phyloP scores from a whole-genome alignment of 768 basidiomycete species.

The Pisolithus tinctorius region DNA sequence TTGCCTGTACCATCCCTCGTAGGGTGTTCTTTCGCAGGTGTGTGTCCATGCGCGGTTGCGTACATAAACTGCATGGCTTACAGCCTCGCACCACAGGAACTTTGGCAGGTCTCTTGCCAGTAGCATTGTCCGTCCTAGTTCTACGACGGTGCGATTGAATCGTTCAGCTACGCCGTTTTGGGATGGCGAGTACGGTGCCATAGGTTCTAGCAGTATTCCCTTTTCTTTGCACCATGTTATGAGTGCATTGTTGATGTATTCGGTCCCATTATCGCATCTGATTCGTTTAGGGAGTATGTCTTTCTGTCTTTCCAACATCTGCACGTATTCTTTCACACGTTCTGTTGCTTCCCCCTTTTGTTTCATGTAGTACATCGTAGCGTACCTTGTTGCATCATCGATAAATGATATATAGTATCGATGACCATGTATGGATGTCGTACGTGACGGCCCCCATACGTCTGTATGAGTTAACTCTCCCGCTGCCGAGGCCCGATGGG shows the following conservation, averaged over 20 bases:
- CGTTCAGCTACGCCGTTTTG: neutral
- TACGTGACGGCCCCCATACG: constrained; percentile 1
- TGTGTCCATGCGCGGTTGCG: neutral
- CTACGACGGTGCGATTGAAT: neutral
- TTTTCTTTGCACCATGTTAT: neutral
- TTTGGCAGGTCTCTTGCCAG: neutral
- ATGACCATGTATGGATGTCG: neutral
- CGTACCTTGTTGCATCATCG: neutral
- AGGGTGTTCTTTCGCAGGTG: neutral
- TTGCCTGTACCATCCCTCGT: too few species aligned
- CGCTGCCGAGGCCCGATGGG: rapidly evolving
- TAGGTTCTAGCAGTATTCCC: neutral
- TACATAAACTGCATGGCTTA: neutral
- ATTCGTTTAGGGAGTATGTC: neutral
- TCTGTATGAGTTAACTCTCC: constrained; percentile 5
- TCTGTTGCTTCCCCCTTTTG: neutral
- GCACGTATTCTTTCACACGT: neutral
- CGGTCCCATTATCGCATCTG: neutral
- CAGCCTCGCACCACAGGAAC: neutral
- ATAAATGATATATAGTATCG: neutral
- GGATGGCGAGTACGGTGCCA: neutral
- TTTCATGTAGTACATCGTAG: neutral
- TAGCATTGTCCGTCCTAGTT: neutral
- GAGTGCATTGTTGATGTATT: neutral
- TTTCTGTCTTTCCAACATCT: neutral